These are phyloP conservation scores for Colletotrichum orchidophilum DNA, from an alignment of 2,329 filamentous ascomycete species.

Conservation along the genomic window DNA sequence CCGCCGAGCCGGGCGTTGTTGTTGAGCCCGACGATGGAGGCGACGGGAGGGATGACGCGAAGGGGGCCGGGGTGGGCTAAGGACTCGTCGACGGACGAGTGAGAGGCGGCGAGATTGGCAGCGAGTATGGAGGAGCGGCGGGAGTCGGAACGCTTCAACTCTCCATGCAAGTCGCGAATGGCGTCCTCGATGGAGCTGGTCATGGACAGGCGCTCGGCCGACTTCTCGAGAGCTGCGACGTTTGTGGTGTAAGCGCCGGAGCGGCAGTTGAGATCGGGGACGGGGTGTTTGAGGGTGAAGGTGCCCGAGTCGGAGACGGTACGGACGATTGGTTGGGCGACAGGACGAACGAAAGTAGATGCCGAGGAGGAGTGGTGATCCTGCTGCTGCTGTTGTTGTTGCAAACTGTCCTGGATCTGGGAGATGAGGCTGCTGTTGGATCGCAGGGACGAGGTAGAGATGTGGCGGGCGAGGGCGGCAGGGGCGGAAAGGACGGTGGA, in stretches of 20 bases:
- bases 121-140: slow-evolving; percentile 70
- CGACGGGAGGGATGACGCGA: slow-evolving; percentile 58
- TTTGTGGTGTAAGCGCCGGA: slow-evolving; percentile 72
- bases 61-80: slow-evolving; percentile 41
- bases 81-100: slow-evolving; percentile 35
- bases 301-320: slow-evolving; percentile 55
- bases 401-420: slow-evolving; percentile 35
- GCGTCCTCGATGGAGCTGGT: slow-evolving; percentile 82
- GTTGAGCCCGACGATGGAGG: slow-evolving; percentile 77
- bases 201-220: slow-evolving; percentile 77
- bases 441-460: slow-evolving; percentile 19
- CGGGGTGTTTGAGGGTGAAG: slow-evolving; percentile 64
- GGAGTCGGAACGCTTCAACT: slow-evolving; percentile 76
- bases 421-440: slow-evolving; percentile 35
- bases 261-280: slow-evolving; percentile 69
- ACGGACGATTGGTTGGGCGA: slow-evolving; percentile 56
- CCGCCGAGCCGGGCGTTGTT: slow-evolving; percentile 73
- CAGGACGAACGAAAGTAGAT: slow-evolving; percentile 4
- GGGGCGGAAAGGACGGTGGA: slow-evolving; percentile 25
- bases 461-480: slow-evolving; percentile 20
- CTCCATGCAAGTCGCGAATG: slow-evolving; percentile 76
- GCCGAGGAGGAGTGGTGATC: slow-evolving; percentile 21
- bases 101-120: slow-evolving; percentile 48
- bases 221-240: slow-evolving; percentile 78
- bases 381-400: slow-evolving; percentile 25